Conservation (phyloP, 306 rosid species). For the Leucaena leucocephala region DNA sequence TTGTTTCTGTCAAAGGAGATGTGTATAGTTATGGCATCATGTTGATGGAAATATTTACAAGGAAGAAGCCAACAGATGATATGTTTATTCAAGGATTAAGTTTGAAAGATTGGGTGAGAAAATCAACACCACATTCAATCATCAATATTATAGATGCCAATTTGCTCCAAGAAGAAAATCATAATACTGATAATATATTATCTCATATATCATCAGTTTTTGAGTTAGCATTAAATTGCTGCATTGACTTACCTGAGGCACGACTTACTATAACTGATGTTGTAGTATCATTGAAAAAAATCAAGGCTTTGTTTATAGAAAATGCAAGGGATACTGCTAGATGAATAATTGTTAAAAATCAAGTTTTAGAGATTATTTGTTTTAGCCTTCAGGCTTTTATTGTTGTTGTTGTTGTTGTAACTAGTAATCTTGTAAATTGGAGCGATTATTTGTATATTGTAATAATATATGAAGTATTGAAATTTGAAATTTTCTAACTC, state of each 20-base stretch:
- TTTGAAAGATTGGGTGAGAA: conserved; percentile 13
- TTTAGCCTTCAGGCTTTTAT: background rate
- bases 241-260: background rate
- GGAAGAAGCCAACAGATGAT: conserved; percentile 46
- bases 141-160: background rate
- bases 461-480: no score
- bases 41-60: conserved; percentile 50
- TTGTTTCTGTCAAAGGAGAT: conserved; percentile 46
- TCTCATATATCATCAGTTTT: background rate
- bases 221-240: background rate
- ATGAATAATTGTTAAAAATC: no score
- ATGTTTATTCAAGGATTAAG: conserved; percentile 32
- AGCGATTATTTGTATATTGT: no score
- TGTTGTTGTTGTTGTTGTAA: no score
- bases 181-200: background rate
- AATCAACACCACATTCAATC: background rate
- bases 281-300: background rate
- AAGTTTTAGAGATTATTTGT: background rate
- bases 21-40: conserved; percentile 50
- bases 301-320: background rate
- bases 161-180: background rate
- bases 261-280: background rate
- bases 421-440: no score
- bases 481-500: no score
- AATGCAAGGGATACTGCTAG: background rate